Percentiles rank a stretch among this genome's conserved stretches.
Evolutionary conservation across 441 rosid genomes (phyloP).

Genomic region (Metrosideros polymorpha): DNA sequence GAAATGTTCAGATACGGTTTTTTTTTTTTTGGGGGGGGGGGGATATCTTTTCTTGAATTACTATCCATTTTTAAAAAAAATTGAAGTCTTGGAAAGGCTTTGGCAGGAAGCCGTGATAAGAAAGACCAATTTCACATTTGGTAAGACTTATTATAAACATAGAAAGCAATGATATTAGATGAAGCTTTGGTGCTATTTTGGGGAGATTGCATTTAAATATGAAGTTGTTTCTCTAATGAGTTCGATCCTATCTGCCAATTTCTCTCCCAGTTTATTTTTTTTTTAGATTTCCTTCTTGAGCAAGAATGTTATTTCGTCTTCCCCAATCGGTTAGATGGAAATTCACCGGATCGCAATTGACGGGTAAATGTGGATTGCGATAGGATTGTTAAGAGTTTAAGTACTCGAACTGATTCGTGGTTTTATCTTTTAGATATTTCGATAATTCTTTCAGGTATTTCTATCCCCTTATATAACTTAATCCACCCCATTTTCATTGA

Average conservation of each 20-base stretch:
- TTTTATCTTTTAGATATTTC: not conserved
- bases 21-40: too few relatives aligned
- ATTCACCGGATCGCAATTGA: too few relatives aligned
- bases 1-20: not conserved
- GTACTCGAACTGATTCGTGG: too few relatives aligned
- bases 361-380: not conserved
- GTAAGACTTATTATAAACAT: not conserved
- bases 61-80: too few relatives aligned
- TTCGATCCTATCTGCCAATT: not conserved
- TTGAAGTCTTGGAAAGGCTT: not conserved
- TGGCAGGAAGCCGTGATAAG: not conserved
- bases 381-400: too few relatives aligned
- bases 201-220: not conserved
- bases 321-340: not conserved
- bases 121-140: not conserved
- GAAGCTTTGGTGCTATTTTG: not conserved
- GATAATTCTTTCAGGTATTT: too few relatives aligned
- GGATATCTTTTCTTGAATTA: too few relatives aligned
- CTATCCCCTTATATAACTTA: too few relatives aligned
- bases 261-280: not conserved
- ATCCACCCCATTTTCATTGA: not conserved
- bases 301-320: too few relatives aligned
- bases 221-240: not conserved
- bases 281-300: too few relatives aligned
- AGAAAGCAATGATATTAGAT: not conserved